phyloP scores from a whole-genome alignment of 352 stramenopile genomes.

The Elongisporangium senticosum region DNA sequence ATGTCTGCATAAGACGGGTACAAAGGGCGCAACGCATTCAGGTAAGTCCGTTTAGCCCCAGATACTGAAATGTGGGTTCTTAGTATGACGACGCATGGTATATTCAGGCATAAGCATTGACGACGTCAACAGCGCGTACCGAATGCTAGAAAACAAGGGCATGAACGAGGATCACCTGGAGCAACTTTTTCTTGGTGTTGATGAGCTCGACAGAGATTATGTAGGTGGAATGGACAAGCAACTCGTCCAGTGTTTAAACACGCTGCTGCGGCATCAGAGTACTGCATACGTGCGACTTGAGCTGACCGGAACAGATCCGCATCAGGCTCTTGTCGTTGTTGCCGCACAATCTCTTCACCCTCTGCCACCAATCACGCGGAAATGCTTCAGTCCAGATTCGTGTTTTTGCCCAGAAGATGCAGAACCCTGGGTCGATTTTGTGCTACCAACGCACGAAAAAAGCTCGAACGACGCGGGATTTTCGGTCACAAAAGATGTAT shows the following conservation, averaged over 20 bases:
- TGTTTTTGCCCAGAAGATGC: slow-evolving; percentile 49
- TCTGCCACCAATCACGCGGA: slow-evolving; percentile 12
- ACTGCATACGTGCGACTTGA: slow-evolving; percentile 42
- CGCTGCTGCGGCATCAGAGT: slow-evolving; percentile 32
- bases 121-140: slow-evolving; percentile 60
- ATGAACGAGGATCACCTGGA: slow-evolving; percentile 39
- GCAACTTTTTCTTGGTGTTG: slow-evolving; percentile 47
- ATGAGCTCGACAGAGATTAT: slow-evolving; percentile 51
- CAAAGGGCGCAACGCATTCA: slow-evolving; percentile 50
- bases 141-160: slow-evolving; percentile 29
- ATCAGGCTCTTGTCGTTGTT: slow-evolving; percentile 30
- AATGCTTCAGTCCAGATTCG: slow-evolving; percentile 31
- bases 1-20: slow-evolving; percentile 63
- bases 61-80: background rate
- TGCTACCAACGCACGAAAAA: slow-evolving; percentile 19
- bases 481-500: background rate
- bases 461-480: background rate
- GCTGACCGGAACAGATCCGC: slow-evolving; percentile 48
- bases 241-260: slow-evolving; percentile 32
- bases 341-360: background rate
- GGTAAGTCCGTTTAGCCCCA: slow-evolving; percentile 15
- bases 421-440: slow-evolving; percentile 48
- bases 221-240: slow-evolving; percentile 51
- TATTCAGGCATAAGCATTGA: slow-evolving; percentile 62
- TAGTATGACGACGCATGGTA: background rate